phyloP scores from a whole-genome alignment of 495 filamentous ascomycete genomes.

The Platismatia glauca region DNA sequence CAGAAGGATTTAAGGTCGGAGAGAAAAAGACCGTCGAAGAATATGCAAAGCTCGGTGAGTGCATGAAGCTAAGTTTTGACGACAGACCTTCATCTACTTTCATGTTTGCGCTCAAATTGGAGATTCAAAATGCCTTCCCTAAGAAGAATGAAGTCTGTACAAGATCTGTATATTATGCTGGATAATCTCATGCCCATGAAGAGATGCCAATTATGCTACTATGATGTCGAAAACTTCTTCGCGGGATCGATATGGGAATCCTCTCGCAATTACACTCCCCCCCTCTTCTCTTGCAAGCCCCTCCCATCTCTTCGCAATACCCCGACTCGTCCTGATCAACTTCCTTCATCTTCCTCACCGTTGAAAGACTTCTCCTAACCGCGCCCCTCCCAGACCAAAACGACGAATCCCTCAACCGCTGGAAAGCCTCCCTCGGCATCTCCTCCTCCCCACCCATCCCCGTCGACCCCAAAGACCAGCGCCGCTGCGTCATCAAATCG shows the following conservation, averaged over 20 bases:
- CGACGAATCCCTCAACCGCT: conserved; percentile 90
- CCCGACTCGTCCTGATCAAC: neutral
- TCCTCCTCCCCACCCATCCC: conserved; percentile 46
- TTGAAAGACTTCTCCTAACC: neutral
- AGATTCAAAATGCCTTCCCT: neutral
- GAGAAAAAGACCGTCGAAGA: conserved; percentile 96
- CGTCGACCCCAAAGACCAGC: conserved; percentile 45
- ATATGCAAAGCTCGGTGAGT: conserved; percentile 84
- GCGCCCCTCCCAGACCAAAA: conserved; percentile 41
- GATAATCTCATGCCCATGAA: conserved; percentile 4
- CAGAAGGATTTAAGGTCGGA: conserved; percentile 92
- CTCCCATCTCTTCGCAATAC: neutral
- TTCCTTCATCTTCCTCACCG: neutral
- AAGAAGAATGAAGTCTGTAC: neutral
- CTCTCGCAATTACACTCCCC: neutral
- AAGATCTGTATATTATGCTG: neutral
- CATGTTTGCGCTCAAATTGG: neutral
- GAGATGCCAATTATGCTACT: neutral
- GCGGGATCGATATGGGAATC: neutral
- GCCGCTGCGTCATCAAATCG: conserved; percentile 67
- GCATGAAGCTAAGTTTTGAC: conserved; percentile 9
- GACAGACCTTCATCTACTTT: conserved; percentile 5
- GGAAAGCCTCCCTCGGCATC: conserved; percentile 92
- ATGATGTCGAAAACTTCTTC: neutral
- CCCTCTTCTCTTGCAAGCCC: conserved; percentile 7